Evolutionary conservation across 805 yeast species (phyloP).

Genomic region (Scheffersomyces amazonensis): DNA sequence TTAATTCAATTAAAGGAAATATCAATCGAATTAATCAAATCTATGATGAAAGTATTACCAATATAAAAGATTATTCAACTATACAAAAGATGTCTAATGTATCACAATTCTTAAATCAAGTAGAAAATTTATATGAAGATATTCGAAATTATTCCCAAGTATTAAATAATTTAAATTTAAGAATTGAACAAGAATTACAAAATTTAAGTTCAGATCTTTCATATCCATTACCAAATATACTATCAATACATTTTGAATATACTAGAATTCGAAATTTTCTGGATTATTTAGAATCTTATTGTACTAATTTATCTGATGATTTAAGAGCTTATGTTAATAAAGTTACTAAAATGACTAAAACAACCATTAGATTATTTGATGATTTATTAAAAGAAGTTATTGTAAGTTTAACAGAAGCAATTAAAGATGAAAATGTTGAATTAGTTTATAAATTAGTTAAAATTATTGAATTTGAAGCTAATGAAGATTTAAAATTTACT

Average conservation of each 20-base stretch:
- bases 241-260: constrained; percentile 67
- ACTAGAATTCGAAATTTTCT: constrained; percentile 72
- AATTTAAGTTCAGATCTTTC: constrained; percentile 30
- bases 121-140: constrained; percentile 60
- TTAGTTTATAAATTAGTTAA: constrained; percentile 71
- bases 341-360: constrained; percentile 49
- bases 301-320: constrained; percentile 53
- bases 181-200: constrained; percentile 47
- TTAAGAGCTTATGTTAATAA: constrained; percentile 62
- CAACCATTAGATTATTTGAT: constrained; percentile 58
- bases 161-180: constrained; percentile 45
- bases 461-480: constrained; percentile 75
- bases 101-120: constrained; percentile 70
- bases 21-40: constrained; percentile 46
- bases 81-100: constrained; percentile 65
- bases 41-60: constrained; percentile 53
- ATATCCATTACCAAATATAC: constrained; percentile 52
- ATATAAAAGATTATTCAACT: constrained; percentile 65
- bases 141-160: constrained; percentile 55
- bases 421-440: constrained; percentile 64
- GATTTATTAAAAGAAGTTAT: constrained; percentile 62
- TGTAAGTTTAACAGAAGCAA: constrained; percentile 66
- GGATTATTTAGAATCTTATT: constrained; percentile 66
- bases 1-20: constrained; percentile 34
- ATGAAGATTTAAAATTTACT: constrained; percentile 60